Base-by-base conservation (phyloP, 2,329 filamentous ascomycete genomes). In the Colletotrichum eleusines region DNA sequence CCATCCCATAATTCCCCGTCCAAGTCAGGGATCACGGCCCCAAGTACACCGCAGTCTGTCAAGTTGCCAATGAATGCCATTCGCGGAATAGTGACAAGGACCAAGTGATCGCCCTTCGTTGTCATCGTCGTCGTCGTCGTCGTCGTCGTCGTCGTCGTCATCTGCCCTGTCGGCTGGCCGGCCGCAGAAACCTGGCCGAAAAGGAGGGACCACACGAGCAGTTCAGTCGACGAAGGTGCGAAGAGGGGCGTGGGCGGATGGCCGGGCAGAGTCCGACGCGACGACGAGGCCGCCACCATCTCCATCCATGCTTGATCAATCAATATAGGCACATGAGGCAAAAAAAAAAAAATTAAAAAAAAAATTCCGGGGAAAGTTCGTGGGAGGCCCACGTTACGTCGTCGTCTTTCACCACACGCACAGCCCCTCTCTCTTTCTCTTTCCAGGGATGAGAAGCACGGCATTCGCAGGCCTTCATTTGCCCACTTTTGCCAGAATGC, bases 351-450 rank as follows among this genome's bases (percentile, higher is more conserved):
- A n/a, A n/a, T n/a, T n/a, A n/a, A n/a, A n/a, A n/a, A n/a, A n/a
- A n/a, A n/a, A 44, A 72, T 69, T 70, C 70, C 66, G 70, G 70
- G 66, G 70, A 70, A 72, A 63, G 57, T 35, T 70, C 57, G 70
- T 50, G 58, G n/a, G 57, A 60, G 66, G 67, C 44, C 68, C 68
- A 71, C 63, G 68, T 67, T 51, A 54, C n/a, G n/a, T n/a, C 48
- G 42, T 53, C 28, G 42, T n/a, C 42, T n/a, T n/a, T n/a, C n/a
- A n/a, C n/a, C n/a, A n/a, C n/a, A n/a, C n/a, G n/a, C n/a, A n/a
- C n/a, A n/a, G n/a, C n/a, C 14, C 7, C 42, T 2, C 38, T 28
- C 60, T 53, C 54, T 44, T 20, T 16, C 40, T 42, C 40, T 42
- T 16, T 20, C 42, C 42, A 58, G 59, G 51, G 42, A 26, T 57